These are phyloP conservation scores for Wickerhamomyces chambardii DNA, from an alignment of 805 yeast species.

Conservation along the genomic window DNA sequence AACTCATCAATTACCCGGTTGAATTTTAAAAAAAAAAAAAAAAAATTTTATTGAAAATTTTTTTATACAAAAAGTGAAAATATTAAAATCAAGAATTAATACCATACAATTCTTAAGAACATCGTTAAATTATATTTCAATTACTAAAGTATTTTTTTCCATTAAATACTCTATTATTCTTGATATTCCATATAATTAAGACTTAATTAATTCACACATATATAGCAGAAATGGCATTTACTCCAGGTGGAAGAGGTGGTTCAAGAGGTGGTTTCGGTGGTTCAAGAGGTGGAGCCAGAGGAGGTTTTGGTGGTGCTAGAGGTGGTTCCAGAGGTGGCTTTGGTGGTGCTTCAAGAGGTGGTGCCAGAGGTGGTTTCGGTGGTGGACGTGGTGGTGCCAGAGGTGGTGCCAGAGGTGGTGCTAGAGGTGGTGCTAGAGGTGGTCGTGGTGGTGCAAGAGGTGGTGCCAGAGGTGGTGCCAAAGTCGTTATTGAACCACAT, in stretches of 20 bases:
- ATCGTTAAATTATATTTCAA: too few species aligned
- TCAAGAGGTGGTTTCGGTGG: slow-evolving; percentile 37
- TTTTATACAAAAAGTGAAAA: too few species aligned
- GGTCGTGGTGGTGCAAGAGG: slow-evolving; percentile 69
- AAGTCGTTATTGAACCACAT: slow-evolving; percentile 97
- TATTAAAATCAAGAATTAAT: too few species aligned
- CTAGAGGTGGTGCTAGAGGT: slow-evolving; percentile 44
- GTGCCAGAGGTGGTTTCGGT: slow-evolving; percentile 41
- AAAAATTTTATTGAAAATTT: too few species aligned
- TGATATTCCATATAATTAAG: too few species aligned
- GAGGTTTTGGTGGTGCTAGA: slow-evolving; percentile 29
- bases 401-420: slow-evolving; percentile 47
- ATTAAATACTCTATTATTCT: too few species aligned
- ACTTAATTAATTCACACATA: slow-evolving; percentile 4
- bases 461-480: slow-evolving; percentile 88
- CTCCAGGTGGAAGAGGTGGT: slow-evolving; percentile 60
- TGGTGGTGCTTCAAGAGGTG: slow-evolving; percentile 35
- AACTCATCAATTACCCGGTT: too few species aligned
- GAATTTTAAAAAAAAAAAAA: too few species aligned
- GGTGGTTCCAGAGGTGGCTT: slow-evolving; percentile 25
- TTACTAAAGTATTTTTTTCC: too few species aligned
- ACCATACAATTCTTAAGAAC: too few species aligned
- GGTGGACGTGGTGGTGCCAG: slow-evolving; percentile 36
- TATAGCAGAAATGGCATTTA: slow-evolving; percentile 56
- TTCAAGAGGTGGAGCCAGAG: slow-evolving; percentile 37